These are phyloP conservation scores for Chloranthus sessilifolius DNA, from an alignment of 164 flowering plant species.

Conservation along the genomic window DNA sequence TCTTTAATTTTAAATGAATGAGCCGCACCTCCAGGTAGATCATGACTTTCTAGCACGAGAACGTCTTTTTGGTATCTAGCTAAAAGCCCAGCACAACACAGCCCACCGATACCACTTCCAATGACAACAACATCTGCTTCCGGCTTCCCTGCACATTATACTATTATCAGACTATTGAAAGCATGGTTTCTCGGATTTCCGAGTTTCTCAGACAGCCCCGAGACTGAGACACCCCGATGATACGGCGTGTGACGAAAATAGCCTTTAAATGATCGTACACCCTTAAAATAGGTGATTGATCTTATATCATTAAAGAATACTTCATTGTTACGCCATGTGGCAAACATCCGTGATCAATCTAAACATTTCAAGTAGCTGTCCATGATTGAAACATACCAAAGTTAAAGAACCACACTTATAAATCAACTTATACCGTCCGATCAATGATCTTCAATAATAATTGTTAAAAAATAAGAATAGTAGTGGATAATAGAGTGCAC, in stretches of 20 bases:
- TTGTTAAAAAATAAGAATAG: too few species aligned
- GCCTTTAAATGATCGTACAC: too few species aligned
- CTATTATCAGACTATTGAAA: neutral
- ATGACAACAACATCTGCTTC: constrained; percentile 94
- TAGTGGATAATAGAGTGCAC: too few species aligned
- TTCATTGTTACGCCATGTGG: too few species aligned
- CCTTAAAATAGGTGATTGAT: too few species aligned
- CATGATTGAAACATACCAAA: too few species aligned
- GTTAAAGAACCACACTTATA: neutral
- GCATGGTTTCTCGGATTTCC: neutral
- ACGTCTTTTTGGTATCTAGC: constrained; percentile 85
- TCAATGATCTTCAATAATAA: too few species aligned
- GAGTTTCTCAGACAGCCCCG: neutral
- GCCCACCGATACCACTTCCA: constrained; percentile 94
- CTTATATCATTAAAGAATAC: too few species aligned
- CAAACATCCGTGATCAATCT: too few species aligned
- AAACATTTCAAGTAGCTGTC: too few species aligned
- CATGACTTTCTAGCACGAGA: constrained; percentile 87
- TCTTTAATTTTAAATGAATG: constrained; percentile 85
- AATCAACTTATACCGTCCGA: neutral
- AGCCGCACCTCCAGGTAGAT: constrained; percentile 93
- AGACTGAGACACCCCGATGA: neutral
- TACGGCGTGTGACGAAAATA: neutral
- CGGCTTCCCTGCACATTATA: constrained; percentile 48
- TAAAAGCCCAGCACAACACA: constrained; percentile 78